Evolutionary conservation across 345 rosid species (phyloP), one percentile per base, ranked within the genome.

Genomic region (Laguncularia racemosa): DNA sequence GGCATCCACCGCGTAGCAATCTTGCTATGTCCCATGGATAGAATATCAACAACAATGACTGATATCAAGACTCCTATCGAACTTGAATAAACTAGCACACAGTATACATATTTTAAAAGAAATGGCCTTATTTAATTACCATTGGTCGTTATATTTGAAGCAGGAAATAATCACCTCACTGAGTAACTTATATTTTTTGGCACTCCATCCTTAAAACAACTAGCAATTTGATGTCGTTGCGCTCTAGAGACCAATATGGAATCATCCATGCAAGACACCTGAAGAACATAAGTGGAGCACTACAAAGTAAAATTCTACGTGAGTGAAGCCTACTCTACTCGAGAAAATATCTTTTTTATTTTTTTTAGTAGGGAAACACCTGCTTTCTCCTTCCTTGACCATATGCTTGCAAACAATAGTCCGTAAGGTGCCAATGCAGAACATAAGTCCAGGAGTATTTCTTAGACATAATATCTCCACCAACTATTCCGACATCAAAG

Each of bases 351-450:
- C 69, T 77, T 62, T 67, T 75, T 57, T 50, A 89, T 63, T 73
- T 80, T 66, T 55, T n/a, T n/a, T n/a, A n/a, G n/a, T n/a, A n/a
- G n/a, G 82, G 87, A 73, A 82, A 86, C 63, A 86, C 83, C 95
- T 88, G 75, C 67, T 76, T 40, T 83, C 65, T 61, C 85, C 96
- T 80, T 89, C 96, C 81, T 85, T 89, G 53, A 60, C 72, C 91
- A 78, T 79, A 71, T 89, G 95, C 20, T 84, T 73, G 56, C 81
- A 73, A 46, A 89, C 76, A 53, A 76, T 80, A 48, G 82, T 69
- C 46, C 74, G 81, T 65, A 80, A 48, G 69, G 79, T 78, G 67
- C 80, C 61, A 8, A 82, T 71, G 66, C 63, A 57, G 62, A 63
- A 46, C 6, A 84, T 51, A 51, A 85, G 76, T 71, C 60, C 83